These are phyloP conservation scores for Aspergillus cavernicola DNA, from an alignment of 495 filamentous ascomycete species.

Conservation along the genomic window DNA sequence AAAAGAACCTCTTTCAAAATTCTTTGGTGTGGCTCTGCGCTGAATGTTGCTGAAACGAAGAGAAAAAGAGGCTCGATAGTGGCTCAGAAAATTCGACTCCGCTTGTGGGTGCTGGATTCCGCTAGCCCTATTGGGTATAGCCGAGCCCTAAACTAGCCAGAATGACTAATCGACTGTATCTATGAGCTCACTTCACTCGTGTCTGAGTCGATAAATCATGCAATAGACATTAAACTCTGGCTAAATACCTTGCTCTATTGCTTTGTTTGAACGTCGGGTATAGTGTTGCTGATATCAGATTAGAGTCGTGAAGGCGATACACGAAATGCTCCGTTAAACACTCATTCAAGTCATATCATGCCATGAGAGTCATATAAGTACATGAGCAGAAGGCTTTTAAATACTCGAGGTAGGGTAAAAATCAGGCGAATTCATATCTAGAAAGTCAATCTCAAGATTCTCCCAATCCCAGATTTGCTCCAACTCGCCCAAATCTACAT, in stretches of 20 bases:
- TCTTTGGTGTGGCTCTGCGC: constrained; percentile 71
- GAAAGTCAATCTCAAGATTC: constrained; percentile 15
- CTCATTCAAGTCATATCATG: too few relatives aligned
- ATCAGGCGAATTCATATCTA: not conserved
- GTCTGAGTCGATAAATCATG: too few relatives aligned
- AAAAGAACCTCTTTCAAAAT: constrained; percentile 44
- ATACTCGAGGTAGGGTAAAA: too few relatives aligned
- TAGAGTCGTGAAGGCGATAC: too few relatives aligned
- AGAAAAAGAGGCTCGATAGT: constrained; percentile 14
- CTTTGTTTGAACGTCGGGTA: too few relatives aligned
- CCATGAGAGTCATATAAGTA: too few relatives aligned
- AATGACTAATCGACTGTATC: constrained; percentile 20
- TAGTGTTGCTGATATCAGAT: too few relatives aligned
- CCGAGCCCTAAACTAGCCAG: constrained; percentile 32
- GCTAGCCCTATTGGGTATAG: constrained; percentile 34
- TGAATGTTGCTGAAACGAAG: constrained; percentile 31
- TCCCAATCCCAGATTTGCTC: constrained; percentile 31
- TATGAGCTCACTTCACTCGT: too few relatives aligned
- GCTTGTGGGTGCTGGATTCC: constrained; percentile 39
- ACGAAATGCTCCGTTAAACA: too few relatives aligned
- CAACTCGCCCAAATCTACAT: constrained; percentile 25
- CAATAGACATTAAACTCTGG: too few relatives aligned
- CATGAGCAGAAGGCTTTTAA: too few relatives aligned
- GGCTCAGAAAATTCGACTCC: constrained; percentile 37
- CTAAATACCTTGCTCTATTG: too few relatives aligned